Percentiles rank a stretch among this genome's conserved stretches.
phyloP scores from a whole-genome alignment of 2,329 filamentous ascomycete species.

The Tolypocladium capitatum region DNA sequence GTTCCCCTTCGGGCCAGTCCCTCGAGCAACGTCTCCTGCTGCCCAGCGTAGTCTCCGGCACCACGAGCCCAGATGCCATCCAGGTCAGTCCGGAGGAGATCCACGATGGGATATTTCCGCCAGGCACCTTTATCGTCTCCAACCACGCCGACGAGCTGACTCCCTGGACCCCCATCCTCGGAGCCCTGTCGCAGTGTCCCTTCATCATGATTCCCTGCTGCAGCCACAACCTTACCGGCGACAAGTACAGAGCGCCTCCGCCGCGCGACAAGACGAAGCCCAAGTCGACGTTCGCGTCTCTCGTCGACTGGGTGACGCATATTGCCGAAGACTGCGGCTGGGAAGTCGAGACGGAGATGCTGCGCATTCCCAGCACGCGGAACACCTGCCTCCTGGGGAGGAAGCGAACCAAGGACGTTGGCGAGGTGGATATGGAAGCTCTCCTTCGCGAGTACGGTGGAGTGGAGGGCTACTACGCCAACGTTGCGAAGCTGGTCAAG shows the following conservation, averaged over 20 bases:
- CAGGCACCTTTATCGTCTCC: slow-evolving; percentile 79
- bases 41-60: slow-evolving; percentile 25
- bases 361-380: slow-evolving; percentile 84
- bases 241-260: slow-evolving; percentile 53
- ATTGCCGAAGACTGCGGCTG: slow-evolving; percentile 64
- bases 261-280: slow-evolving; percentile 35
- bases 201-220: slow-evolving; percentile 96
- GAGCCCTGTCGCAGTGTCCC: slow-evolving; percentile 57
- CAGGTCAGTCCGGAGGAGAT: slow-evolving; percentile 11
- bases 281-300: slow-evolving; percentile 65
- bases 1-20: slow-evolving; percentile 16
- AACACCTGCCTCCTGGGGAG: slow-evolving; percentile 74
- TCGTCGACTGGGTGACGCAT: slow-evolving; percentile 64
- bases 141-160: slow-evolving; percentile 97
- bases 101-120: slow-evolving; percentile 54
- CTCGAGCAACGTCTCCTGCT: slow-evolving; percentile 36
- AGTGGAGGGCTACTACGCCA: slow-evolving; percentile 44
- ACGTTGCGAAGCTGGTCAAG: slow-evolving; percentile 48
- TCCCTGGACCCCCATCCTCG: slow-evolving; percentile 86
- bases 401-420: slow-evolving; percentile 14
- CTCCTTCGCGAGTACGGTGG: slow-evolving; percentile 40
- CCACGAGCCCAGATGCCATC: slow-evolving; percentile 5
- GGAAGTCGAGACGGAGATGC: slow-evolving; percentile 65
- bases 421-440: slow-evolving; percentile 25
- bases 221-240: slow-evolving; percentile 72